A percentile compares a stretch with the other conserved stretches of the same genome.
These are phyloP conservation scores for Schrenkiella parvula DNA, from an alignment of 345 rosid species.

Conservation along the genomic window DNA sequence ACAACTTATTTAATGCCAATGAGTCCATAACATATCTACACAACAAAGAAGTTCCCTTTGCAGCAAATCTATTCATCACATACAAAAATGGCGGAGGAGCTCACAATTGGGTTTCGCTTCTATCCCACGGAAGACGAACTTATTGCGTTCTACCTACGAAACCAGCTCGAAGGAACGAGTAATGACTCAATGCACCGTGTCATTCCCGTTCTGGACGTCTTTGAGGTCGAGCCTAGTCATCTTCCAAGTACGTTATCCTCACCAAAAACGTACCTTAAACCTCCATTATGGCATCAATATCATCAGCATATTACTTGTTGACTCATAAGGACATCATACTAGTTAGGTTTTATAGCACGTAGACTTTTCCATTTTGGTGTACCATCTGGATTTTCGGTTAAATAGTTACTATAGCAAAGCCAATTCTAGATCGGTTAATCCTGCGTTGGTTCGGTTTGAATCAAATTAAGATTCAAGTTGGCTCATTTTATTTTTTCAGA, in stretches of 20 bases:
- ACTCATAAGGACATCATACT: background rate
- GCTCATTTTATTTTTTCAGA: background rate
- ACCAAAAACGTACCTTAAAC: background rate
- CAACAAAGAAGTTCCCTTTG: background rate
- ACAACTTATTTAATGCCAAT: constrained; percentile 24
- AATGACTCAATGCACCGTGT: constrained; percentile 48
- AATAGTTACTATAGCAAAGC: no score
- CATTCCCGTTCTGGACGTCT: constrained; percentile 61
- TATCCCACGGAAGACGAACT: constrained; percentile 95
- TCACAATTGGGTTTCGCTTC: constrained; percentile 60
- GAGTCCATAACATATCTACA: background rate
- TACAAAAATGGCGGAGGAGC: constrained; percentile 35
- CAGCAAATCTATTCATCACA: background rate
- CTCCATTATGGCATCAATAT: background rate
- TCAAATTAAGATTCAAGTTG: no score
- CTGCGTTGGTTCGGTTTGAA: background rate
- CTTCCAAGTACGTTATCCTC: constrained; percentile 57
- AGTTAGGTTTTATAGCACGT: background rate
- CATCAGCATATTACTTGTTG: background rate
- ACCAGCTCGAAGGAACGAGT: constrained; percentile 53
- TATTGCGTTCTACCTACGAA: constrained; percentile 64
- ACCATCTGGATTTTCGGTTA: background rate
- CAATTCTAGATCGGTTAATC: background rate
- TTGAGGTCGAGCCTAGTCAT: constrained; percentile 58
- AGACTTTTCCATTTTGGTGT: constrained; percentile 6